Evolutionary conservation across 1,139 yeast species (phyloP).

Genomic region (Kluyveromyces marxianus): DNA sequence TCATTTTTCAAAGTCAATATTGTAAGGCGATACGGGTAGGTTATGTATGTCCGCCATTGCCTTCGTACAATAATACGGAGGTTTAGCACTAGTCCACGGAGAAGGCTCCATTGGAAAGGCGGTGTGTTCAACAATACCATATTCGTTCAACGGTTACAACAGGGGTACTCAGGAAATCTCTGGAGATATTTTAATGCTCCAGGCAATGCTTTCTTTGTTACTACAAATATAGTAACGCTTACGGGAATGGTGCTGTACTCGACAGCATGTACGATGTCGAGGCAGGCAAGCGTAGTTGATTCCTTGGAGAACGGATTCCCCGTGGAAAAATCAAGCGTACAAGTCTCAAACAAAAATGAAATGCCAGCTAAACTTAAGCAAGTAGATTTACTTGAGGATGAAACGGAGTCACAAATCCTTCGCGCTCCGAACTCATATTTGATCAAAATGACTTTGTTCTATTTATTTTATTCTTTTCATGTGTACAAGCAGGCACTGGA

Average conservation of each 20-base stretch:
- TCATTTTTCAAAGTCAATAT: too few species aligned
- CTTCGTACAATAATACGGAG: conserved; percentile 1
- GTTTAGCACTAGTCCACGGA: background rate
- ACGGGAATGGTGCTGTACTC: conserved; percentile 26
- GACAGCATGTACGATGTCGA: conserved; percentile 16
- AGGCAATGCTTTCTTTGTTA: conserved; percentile 28
- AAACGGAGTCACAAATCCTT: conserved; percentile 1
- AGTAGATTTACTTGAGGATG: background rate
- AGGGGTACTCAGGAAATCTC: conserved; percentile 9
- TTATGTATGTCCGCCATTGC: background rate
- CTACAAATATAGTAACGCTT: conserved; percentile 26
- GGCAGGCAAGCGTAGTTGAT: conserved; percentile 8
- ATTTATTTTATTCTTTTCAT: conserved; percentile 24
- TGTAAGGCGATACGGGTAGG: too few species aligned
- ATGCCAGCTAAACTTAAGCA: too few species aligned
- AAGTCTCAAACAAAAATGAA: background rate
- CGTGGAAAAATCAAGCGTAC: background rate
- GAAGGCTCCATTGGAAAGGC: background rate
- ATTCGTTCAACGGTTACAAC: background rate
- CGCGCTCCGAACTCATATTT: conserved; percentile 14
- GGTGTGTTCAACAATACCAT: background rate
- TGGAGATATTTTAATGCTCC: conserved; percentile 31
- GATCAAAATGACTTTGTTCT: conserved; percentile 24
- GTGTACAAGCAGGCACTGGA: conserved; percentile 16
- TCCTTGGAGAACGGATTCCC: conserved; percentile 3